These are phyloP conservation scores for Plasmodium chabaudi DNA, from an alignment of 169 alveolate genomes.

Conservation along the genomic window DNA sequence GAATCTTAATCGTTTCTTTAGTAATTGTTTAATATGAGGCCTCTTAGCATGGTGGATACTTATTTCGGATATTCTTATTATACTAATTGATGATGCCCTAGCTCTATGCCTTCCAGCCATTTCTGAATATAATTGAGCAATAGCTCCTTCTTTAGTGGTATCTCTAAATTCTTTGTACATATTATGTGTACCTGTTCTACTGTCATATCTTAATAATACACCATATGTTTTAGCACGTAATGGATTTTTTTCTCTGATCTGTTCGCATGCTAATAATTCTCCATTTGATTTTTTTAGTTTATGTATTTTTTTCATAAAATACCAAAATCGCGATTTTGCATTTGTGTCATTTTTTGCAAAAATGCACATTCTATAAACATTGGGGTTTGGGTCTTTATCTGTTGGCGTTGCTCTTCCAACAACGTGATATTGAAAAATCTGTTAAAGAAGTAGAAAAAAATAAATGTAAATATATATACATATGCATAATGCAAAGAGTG, in stretches of 20 bases:
- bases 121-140: conserved; percentile 96
- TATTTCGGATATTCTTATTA: conserved; percentile 92
- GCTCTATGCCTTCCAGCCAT: conserved; percentile 99
- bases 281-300: conserved; percentile 97
- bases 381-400: conserved; percentile 92
- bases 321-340: conserved; percentile 99
- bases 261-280: conserved; percentile 95
- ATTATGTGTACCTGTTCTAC: conserved; percentile 98
- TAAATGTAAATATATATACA: not conserved
- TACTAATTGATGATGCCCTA: conserved; percentile 94
- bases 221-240: conserved; percentile 97
- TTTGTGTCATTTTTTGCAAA: conserved; percentile 97
- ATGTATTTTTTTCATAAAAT: conserved; percentile 95
- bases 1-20: conserved; percentile 91
- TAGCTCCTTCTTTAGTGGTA: conserved; percentile 96
- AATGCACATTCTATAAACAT: conserved; percentile 96
- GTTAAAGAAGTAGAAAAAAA: not conserved
- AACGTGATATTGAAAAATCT: conserved; percentile 93
- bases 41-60: conserved; percentile 88
- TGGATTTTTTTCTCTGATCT: conserved; percentile 92
- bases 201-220: conserved; percentile 96
- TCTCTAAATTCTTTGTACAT: conserved; percentile 99
- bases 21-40: conserved; percentile 89
- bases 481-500: not conserved
- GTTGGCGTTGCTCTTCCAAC: conserved; percentile 97